Percentiles rank a stretch among this genome's conserved stretches.
These are phyloP conservation scores for Arthrobotrys pseudoclavata DNA, from an alignment of 2,329 filamentous ascomycete genomes.

Conservation along the genomic window DNA sequence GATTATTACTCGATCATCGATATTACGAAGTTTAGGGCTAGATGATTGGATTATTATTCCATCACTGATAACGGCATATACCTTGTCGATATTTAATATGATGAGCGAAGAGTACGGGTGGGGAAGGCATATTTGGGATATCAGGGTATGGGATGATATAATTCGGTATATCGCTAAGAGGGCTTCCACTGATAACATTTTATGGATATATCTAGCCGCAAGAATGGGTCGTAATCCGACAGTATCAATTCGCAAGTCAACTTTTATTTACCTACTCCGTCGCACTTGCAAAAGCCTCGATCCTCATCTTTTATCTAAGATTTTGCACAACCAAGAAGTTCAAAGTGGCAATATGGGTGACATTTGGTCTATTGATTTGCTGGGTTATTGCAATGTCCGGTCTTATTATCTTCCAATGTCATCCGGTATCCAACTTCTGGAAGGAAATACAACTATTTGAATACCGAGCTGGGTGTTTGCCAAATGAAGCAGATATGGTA, in stretches of 20 bases:
- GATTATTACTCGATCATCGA: slow-evolving; percentile 57
- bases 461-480: slow-evolving; percentile 38
- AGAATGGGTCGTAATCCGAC: slow-evolving; percentile 53
- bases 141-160: slow-evolving; percentile 35
- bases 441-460: slow-evolving; percentile 50
- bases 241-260: slow-evolving; percentile 54
- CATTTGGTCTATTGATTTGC: slow-evolving; percentile 32
- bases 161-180: not conserved
- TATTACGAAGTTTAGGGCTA: slow-evolving; percentile 45
- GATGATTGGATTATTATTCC: slow-evolving; percentile 60
- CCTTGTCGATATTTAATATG: slow-evolving; percentile 53
- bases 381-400: slow-evolving; percentile 54
- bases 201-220: slow-evolving; percentile 16
- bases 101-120: slow-evolving; percentile 55
- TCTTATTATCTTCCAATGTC: slow-evolving; percentile 58
- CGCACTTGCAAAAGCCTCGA: slow-evolving; percentile 52
- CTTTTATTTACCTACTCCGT: slow-evolving; percentile 58
- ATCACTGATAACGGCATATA: slow-evolving; percentile 50
- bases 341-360: slow-evolving; percentile 52
- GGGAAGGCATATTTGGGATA: slow-evolving; percentile 59
- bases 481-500: slow-evolving; percentile 53
- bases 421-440: slow-evolving; percentile 56
- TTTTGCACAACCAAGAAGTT: slow-evolving; percentile 57
- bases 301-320: slow-evolving; percentile 57
- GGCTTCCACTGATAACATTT: not conserved